Percentiles rank a stretch among this genome's conserved stretches.
These are phyloP conservation scores for Huntiella bhutanensis DNA, from an alignment of 2,329 filamentous ascomycete genomes.

Conservation along the genomic window DNA sequence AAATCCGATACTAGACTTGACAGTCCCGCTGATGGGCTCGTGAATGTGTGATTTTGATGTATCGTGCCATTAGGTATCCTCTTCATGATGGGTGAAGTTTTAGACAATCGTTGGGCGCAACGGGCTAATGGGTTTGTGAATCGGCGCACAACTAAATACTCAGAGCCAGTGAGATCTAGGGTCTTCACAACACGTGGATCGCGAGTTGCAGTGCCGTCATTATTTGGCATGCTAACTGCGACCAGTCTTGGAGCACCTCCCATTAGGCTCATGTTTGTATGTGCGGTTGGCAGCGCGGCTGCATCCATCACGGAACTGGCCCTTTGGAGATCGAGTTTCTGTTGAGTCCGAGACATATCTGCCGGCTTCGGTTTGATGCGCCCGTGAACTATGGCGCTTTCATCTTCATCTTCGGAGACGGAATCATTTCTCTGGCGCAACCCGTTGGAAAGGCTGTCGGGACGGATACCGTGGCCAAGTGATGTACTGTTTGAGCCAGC, in stretches of 20 bases:
- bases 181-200: conserved; percentile 46
- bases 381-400: conserved; percentile 12
- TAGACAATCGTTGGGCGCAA: conserved; percentile 29
- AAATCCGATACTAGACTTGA: too few species aligned
- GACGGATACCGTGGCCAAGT: neutral
- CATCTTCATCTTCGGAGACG: conserved; percentile 19
- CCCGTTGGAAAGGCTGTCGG: neutral
- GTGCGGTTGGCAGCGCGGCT: conserved; percentile 14
- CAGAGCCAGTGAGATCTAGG: conserved; percentile 50
- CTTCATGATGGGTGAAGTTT: neutral
- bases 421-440: neutral
- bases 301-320: conserved; percentile 55
- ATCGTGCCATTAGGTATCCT: too few species aligned
- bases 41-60: too few species aligned
- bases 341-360: conserved; percentile 49
- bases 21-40: too few species aligned
- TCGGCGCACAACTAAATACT: conserved; percentile 55
- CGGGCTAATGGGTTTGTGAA: conserved; percentile 53
- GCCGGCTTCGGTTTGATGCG: conserved; percentile 24
- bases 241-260: conserved; percentile 28
- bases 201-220: conserved; percentile 29
- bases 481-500: too few species aligned
- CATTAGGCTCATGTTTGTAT: conserved; percentile 19
- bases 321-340: conserved; percentile 57
- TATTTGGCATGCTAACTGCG: conserved; percentile 31